Conservation (phyloP, 2,329 filamentous ascomycete genomes). For the Colletotrichum viniferum region DNA sequence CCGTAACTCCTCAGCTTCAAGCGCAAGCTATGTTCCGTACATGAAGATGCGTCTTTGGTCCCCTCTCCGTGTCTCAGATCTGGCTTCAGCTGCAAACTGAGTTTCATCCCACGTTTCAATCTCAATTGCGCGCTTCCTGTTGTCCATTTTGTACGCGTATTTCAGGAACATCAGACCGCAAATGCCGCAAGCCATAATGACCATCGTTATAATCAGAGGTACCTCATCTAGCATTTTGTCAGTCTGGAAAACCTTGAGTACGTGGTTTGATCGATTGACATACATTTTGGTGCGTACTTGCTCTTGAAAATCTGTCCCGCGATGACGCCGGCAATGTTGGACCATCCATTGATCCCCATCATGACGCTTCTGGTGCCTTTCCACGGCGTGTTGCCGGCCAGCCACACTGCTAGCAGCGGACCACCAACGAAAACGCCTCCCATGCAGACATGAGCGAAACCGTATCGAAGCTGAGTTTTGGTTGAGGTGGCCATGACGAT, state of each 20-base stretch:
- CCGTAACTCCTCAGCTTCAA: not conserved
- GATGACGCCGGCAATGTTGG: constrained; percentile 27
- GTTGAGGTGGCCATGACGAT: constrained; percentile 25
- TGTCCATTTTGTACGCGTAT: constrained; percentile 22
- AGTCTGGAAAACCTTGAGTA: not conserved
- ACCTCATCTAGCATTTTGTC: not conserved
- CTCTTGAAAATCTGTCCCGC: constrained; percentile 27
- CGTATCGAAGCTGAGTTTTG: constrained; percentile 24
- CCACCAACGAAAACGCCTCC: constrained; percentile 48
- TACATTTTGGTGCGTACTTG: constrained; percentile 25
- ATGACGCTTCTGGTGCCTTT: constrained; percentile 45
- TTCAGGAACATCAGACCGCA: constrained; percentile 19
- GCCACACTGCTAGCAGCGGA: constrained; percentile 56
- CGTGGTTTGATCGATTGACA: not conserved
- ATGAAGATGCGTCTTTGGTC: constrained; percentile 11
- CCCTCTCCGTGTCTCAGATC: not conserved
- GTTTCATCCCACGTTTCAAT: constrained; percentile 20
- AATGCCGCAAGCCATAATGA: constrained; percentile 21
- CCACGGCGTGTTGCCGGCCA: constrained; percentile 56
- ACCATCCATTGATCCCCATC: constrained; percentile 61
- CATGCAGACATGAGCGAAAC: constrained; percentile 26
- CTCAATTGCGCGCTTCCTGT: constrained; percentile 10
- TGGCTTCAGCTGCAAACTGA: not conserved
- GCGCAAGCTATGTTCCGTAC: not conserved
- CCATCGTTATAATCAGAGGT: constrained; percentile 22